phyloP scores from a whole-genome alignment of 2,329 filamentous ascomycete genomes.

The Colletotrichum truncatum region DNA sequence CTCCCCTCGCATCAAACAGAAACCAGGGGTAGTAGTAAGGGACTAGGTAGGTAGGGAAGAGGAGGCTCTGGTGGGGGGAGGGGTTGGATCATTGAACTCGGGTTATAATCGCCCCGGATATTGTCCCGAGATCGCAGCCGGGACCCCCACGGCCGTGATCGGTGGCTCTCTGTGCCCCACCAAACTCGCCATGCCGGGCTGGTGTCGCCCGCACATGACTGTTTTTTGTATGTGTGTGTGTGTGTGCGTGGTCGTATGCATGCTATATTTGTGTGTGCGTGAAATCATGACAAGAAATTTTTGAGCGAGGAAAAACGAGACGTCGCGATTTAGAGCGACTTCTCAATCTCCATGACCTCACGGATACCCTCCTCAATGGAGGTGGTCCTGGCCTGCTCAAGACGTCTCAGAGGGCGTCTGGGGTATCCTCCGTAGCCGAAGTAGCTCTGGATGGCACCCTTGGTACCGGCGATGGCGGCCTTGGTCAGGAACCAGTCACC shows the following conservation, averaged over 20 bases:
- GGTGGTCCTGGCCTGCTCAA: slow-evolving; percentile 64
- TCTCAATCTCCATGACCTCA: slow-evolving; percentile 75
- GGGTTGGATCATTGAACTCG: slow-evolving; percentile 12
- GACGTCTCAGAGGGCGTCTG: slow-evolving; percentile 74
- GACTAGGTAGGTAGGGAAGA: neutral
- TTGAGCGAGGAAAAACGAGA: neutral
- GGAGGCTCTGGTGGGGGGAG: neutral
- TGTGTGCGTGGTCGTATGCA: too few species aligned
- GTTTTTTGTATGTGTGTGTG: too few species aligned
- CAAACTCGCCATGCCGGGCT: neutral
- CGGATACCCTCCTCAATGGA: slow-evolving; percentile 64
- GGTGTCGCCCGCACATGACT: slow-evolving; percentile 4
- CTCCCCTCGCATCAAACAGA: neutral
- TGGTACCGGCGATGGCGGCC: slow-evolving; percentile 85
- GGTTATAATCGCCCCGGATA: slow-evolving; percentile 20
- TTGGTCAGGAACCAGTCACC: slow-evolving; percentile 88
- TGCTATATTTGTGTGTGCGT: too few species aligned
- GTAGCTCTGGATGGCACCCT: slow-evolving; percentile 82
- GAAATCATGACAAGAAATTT: neutral
- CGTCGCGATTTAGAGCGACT: slow-evolving; percentile 49
- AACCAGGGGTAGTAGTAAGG: too few species aligned
- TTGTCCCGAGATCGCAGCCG: slow-evolving; percentile 16
- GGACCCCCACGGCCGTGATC: slow-evolving; percentile 20
- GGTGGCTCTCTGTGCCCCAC: slow-evolving; percentile 18
- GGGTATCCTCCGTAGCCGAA: slow-evolving; percentile 85